Conservation (phyloP, 768 basidiomycete species). For the Kwoniella heveanensis region DNA sequence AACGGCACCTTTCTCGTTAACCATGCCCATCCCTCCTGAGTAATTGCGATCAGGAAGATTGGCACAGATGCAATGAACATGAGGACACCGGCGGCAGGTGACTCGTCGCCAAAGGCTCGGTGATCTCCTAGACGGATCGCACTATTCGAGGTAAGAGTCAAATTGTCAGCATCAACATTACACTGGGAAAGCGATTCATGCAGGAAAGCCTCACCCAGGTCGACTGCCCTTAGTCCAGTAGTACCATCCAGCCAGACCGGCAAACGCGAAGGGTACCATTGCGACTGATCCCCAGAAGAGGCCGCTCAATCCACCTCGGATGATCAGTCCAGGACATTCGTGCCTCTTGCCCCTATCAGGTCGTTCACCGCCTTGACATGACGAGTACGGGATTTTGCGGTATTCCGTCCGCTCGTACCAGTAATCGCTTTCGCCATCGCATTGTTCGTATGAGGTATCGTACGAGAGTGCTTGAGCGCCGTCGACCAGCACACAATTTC, state of each 20-base stretch:
- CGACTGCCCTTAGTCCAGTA: constrained; percentile 76
- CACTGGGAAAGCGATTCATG: neutral
- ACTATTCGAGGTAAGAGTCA: constrained; percentile 17
- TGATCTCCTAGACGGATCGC: constrained; percentile 52
- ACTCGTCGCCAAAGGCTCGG: constrained; percentile 54
- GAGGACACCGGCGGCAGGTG: constrained; percentile 62
- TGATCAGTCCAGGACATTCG: constrained; percentile 73
- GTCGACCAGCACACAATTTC: constrained; percentile 74
- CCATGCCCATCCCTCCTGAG: constrained; percentile 58
- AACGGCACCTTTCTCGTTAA: constrained; percentile 49
- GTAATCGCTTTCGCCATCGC: constrained; percentile 60
- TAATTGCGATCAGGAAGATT: constrained; percentile 81
- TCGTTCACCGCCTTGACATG: constrained; percentile 77
- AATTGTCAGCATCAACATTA: neutral
- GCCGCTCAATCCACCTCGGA: constrained; percentile 61
- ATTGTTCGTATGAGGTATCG: constrained; percentile 57
- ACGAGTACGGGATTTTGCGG: constrained; percentile 85
- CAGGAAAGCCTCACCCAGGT: constrained; percentile 66
- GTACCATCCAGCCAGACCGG: constrained; percentile 75
- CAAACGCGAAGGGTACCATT: constrained; percentile 73
- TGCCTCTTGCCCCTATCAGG: constrained; percentile 75
- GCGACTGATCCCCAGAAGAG: constrained; percentile 84
- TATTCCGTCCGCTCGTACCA: constrained; percentile 96
- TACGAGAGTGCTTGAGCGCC: constrained; percentile 65
- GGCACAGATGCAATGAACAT: constrained; percentile 83